These are phyloP conservation scores for Pseudoscleropodium purum DNA, from an alignment of 225 moss, liverwort and hornwort genomes.

Conservation along the genomic window DNA sequence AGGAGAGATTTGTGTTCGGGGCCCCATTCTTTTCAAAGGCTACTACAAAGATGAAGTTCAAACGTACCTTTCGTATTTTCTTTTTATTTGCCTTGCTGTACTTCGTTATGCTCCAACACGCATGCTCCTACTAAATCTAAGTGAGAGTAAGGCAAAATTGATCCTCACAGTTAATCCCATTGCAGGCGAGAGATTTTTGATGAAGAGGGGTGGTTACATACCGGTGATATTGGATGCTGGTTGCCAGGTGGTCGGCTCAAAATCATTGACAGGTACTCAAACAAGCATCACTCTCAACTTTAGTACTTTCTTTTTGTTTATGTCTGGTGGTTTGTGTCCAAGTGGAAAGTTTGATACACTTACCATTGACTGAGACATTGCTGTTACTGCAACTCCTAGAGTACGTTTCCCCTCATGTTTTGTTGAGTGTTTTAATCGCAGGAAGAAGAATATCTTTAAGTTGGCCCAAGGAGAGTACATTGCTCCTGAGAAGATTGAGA, in stretches of 20 bases:
- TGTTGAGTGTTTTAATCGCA: neutral
- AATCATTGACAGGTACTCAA: constrained; percentile 71
- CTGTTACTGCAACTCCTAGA: neutral
- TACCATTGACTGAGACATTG: neutral
- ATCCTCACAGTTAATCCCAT: neutral
- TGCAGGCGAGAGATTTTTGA: constrained; percentile 73
- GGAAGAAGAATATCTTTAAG: constrained; percentile 99
- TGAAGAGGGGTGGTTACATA: constrained; percentile 88
- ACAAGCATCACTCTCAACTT: neutral
- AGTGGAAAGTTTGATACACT: neutral
- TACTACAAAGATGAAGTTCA: constrained; percentile 97
- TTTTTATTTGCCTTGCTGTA: neutral
- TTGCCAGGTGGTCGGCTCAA: constrained; percentile 83
- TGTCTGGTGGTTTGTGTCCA: neutral
- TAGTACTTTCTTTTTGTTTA: neutral
- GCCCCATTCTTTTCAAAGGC: constrained; percentile 79
- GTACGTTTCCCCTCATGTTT: neutral
- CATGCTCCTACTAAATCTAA: neutral
- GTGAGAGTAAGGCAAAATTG: neutral
- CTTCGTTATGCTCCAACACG: neutral
- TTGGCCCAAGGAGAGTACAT: constrained; percentile 98
- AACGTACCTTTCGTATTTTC: constrained; percentile 28
- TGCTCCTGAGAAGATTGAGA: constrained; percentile 96
- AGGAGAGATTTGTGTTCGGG: constrained; percentile 90
- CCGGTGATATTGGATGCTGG: constrained; percentile 88